Evolutionary conservation across 768 basidiomycete genomes (phyloP).

Genomic region (Mycena filopes): DNA sequence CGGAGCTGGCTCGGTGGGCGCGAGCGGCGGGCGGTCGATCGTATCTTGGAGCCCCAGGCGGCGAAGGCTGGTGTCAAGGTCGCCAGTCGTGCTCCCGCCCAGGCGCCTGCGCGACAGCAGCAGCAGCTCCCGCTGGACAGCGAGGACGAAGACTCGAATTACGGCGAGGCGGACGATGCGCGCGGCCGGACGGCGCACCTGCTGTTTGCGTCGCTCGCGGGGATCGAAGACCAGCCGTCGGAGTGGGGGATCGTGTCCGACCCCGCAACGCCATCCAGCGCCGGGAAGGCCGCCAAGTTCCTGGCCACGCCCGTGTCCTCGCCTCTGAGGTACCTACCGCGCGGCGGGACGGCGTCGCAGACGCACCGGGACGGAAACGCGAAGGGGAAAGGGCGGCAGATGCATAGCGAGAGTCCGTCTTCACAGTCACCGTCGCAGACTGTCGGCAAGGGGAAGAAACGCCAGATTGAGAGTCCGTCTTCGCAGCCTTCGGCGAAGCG

Average conservation of each 20-base stretch:
- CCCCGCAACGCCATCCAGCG: slow-evolving; percentile 10
- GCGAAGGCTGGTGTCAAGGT: no score
- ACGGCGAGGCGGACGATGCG: slow-evolving; percentile 56
- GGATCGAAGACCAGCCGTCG: slow-evolving; percentile 34
- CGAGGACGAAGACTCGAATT: slow-evolving; percentile 55
- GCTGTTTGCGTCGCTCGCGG: slow-evolving; percentile 60
- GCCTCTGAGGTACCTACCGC: slow-evolving; percentile 4
- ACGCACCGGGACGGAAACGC: neutral
- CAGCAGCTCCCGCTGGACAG: slow-evolving; percentile 44
- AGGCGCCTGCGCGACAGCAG: slow-evolving; percentile 19
- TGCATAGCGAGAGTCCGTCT: neutral
- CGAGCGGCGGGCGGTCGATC: slow-evolving; percentile 49
- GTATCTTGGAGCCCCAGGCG: slow-evolving; percentile 36
- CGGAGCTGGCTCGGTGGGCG: slow-evolving; percentile 53
- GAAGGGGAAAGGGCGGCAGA: slow-evolving; percentile 19
- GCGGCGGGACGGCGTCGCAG: neutral
- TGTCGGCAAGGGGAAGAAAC: slow-evolving; percentile 22
- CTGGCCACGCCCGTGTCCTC: slow-evolving; percentile 20
- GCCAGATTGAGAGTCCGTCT: slow-evolving; percentile 1
- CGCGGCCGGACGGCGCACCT: slow-evolving; percentile 65
- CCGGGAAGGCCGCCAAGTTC: slow-evolving; percentile 6
- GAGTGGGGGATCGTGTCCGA: slow-evolving; percentile 45
- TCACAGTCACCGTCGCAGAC: neutral
- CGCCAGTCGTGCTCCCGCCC: no score
- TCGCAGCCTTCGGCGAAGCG: neutral